phyloP scores from a whole-genome alignment of 306 rosid genomes.

The Clitoria ternatea region DNA sequence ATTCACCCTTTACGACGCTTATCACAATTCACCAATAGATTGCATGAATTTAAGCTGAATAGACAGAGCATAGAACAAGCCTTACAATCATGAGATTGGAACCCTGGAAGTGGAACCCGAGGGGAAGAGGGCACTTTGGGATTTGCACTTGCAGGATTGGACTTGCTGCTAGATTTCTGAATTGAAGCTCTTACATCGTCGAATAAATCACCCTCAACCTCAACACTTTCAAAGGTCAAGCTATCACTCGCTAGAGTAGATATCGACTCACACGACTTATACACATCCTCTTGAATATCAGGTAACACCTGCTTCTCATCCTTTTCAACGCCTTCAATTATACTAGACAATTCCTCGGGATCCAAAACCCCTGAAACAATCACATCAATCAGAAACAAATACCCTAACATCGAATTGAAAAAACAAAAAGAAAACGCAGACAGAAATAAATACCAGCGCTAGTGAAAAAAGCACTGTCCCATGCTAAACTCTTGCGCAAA shows the following conservation, averaged over 20 bases:
- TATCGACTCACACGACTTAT: constrained; percentile 65
- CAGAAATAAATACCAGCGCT: constrained; percentile 62
- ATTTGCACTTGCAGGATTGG: constrained; percentile 26
- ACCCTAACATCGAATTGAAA: neutral
- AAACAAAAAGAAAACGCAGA: neutral
- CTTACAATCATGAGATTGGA: constrained; percentile 41
- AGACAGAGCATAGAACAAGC: neutral
- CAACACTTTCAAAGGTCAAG: constrained; percentile 53
- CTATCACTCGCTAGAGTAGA: constrained; percentile 74
- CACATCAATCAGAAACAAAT: neutral
- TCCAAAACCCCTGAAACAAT: constrained; percentile 75
- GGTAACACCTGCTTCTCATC: constrained; percentile 47
- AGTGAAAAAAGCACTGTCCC: constrained; percentile 96
- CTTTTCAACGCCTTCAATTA: constrained; percentile 70
- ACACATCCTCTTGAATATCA: constrained; percentile 64
- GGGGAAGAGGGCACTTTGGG: constrained; percentile 28
- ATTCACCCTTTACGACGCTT: neutral
- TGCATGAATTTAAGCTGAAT: neutral
- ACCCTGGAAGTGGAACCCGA: constrained; percentile 10
- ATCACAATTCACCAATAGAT: neutral
- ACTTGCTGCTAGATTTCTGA: constrained; percentile 61
- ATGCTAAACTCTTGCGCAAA: constrained; percentile 91
- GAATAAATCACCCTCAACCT: constrained; percentile 60
- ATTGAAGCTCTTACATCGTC: constrained; percentile 93
- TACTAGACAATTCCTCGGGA: constrained; percentile 76